These are phyloP conservation scores for Alternaria tenuissima DNA, from an alignment of 2,329 filamentous ascomycete species.

Conservation along the genomic window DNA sequence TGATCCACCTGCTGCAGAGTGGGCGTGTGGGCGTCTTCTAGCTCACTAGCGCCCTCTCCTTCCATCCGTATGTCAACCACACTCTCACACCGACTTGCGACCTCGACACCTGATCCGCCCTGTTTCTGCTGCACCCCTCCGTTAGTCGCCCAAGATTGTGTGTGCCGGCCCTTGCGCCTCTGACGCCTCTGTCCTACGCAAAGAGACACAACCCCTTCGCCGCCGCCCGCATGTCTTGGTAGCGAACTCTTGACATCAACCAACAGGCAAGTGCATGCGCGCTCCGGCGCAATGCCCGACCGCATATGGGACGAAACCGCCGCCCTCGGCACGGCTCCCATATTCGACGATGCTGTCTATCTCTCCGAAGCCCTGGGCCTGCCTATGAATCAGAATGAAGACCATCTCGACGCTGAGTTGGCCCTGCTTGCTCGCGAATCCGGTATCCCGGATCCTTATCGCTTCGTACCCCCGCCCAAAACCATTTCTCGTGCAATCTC, in stretches of 20 bases:
- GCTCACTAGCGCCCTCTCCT: conserved; percentile 13
- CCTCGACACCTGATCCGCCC: conserved; percentile 17
- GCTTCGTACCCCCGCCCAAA: conserved; percentile 35
- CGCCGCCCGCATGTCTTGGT: conserved; percentile 28
- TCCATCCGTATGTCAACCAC: conserved; percentile 7
- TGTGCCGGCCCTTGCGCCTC: conserved; percentile 11
- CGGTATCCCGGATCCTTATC: conserved; percentile 47
- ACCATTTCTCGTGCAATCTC: conserved; percentile 41
- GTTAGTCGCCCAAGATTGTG: conserved; percentile 8
- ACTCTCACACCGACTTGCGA: conserved; percentile 14
- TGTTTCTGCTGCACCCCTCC: conserved; percentile 13
- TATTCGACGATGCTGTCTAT: conserved; percentile 48
- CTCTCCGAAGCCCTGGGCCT: conserved; percentile 42
- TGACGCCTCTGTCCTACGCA: conserved; percentile 4
- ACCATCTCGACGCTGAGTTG: conserved; percentile 42
- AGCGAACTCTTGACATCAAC: conserved; percentile 33
- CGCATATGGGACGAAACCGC: conserved; percentile 31
- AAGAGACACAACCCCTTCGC: conserved; percentile 18
- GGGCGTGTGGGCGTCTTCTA: conserved; percentile 1
- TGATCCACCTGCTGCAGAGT: conserved; percentile 7
- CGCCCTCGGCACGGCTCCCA: conserved; percentile 39
- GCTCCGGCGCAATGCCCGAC: conserved; percentile 44
- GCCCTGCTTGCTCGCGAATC: conserved; percentile 37
- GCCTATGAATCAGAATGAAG: conserved; percentile 37
- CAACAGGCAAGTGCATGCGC: conserved; percentile 38